A percentile compares a stretch with the other conserved stretches of the same genome.
Conservation (phyloP, 2,329 filamentous ascomycete species). For the Ophiocordyceps camponoti-saundersi region DNA sequence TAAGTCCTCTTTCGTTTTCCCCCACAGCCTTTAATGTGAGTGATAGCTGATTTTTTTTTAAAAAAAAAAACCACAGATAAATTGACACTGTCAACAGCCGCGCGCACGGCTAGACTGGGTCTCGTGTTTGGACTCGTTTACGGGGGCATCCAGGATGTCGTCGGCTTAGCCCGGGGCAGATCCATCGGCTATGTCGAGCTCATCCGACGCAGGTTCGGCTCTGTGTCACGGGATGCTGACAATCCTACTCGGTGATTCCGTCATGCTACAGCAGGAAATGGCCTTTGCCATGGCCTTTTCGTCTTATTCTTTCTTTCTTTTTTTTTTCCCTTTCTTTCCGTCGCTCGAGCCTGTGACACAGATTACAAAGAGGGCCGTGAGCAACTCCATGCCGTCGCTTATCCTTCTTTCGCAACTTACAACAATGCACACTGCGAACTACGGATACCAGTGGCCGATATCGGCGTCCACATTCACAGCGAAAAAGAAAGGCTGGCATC, state of each 20-base stretch:
- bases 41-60: neutral
- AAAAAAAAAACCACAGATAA: conserved; percentile 43
- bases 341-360: neutral
- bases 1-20: conserved; percentile 24
- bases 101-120: conserved; percentile 64
- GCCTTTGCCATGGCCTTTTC: no score
- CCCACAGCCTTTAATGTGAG: neutral
- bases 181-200: conserved; percentile 61
- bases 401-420: neutral
- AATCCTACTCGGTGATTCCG: conserved; percentile 4
- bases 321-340: neutral
- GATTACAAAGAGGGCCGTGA: neutral
- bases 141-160: conserved; percentile 62
- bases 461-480: neutral
- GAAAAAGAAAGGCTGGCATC: neutral
- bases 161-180: conserved; percentile 53
- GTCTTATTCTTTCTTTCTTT: neutral
- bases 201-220: conserved; percentile 26
- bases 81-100: conserved; percentile 61
- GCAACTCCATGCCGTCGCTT: neutral
- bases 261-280: neutral
- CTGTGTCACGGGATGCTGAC: conserved; percentile 5
- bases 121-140: conserved; percentile 64
- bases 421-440: neutral
- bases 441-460: neutral